Conservation (phyloP, 2,329 filamentous ascomycete genomes). For the Atkinsonella texensis region DNA sequence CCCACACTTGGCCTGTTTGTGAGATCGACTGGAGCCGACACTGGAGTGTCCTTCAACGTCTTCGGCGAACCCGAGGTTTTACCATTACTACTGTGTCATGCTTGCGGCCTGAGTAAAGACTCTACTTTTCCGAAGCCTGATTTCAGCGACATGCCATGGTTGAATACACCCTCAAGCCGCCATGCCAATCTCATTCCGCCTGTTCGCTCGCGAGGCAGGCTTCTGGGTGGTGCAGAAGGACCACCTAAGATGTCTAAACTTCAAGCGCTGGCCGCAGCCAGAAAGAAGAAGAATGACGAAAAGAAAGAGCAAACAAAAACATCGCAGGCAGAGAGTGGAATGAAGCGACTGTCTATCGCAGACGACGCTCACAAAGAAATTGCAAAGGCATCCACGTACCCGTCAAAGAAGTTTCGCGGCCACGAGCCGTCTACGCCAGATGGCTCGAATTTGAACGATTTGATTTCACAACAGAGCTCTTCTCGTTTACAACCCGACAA, state of each 20-base stretch:
- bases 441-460: neutral
- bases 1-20: conserved; percentile 14
- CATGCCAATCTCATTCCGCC: conserved; percentile 52
- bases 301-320: conserved; percentile 28
- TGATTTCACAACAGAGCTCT: neutral
- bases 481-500: neutral
- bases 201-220: conserved; percentile 44
- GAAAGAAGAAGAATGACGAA: conserved; percentile 70
- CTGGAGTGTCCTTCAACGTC: conserved; percentile 9
- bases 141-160: conserved; percentile 81
- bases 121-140: conserved; percentile 20
- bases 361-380: conserved; percentile 19
- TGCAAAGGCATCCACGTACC: conserved; percentile 5
- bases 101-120: neutral
- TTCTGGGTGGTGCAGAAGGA: conserved; percentile 63
- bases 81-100: neutral
- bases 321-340: conserved; percentile 14
- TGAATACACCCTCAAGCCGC: conserved; percentile 55
- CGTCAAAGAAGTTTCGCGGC: conserved; percentile 14
- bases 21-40: conserved; percentile 22
- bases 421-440: neutral
- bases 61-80: conserved; percentile 3
- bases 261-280: conserved; percentile 74
- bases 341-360: conserved; percentile 21
- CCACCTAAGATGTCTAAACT: conserved; percentile 76